Conservation (phyloP, 2,329 filamentous ascomycete species). For the Aplosporella prunicola region DNA sequence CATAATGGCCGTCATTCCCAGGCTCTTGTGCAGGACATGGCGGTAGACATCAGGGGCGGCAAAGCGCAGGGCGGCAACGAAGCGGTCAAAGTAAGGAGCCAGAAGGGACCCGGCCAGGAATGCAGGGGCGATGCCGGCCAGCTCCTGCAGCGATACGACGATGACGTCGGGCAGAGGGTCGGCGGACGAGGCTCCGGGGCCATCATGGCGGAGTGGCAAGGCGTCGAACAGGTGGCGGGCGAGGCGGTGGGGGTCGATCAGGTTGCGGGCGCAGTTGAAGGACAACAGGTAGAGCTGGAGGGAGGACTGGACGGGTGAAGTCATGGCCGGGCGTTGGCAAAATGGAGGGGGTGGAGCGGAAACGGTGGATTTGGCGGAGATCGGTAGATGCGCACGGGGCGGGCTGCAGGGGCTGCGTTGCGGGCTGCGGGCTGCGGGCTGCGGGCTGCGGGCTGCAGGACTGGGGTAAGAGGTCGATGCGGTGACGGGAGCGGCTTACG, state of each 20-base stretch:
- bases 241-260: slow-evolving; percentile 64
- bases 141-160: slow-evolving; percentile 69
- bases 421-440: too few relatives aligned
- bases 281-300: slow-evolving; percentile 72
- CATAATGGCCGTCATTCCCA: slow-evolving; percentile 85
- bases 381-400: too few relatives aligned
- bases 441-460: too few relatives aligned
- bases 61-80: slow-evolving; percentile 61
- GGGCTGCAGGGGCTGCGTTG: too few relatives aligned
- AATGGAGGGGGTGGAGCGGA: slow-evolving; percentile 5
- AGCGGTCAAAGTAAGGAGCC: slow-evolving; percentile 62
- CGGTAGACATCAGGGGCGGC: slow-evolving; percentile 58
- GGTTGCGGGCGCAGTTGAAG: slow-evolving; percentile 74
- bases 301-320: slow-evolving; percentile 21
- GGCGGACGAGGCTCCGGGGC: too few relatives aligned
- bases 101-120: slow-evolving; percentile 81
- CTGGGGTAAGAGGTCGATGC: too few relatives aligned
- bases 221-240: slow-evolving; percentile 26
- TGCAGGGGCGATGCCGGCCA: slow-evolving; percentile 72
- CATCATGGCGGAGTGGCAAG: slow-evolving; percentile 22
- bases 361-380: slow-evolving; percentile 1
- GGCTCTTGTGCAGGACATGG: slow-evolving; percentile 60
- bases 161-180: slow-evolving; percentile 55
- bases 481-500: too few relatives aligned
- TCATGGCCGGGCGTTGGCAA: slow-evolving; percentile 2